Percentiles rank a stretch among this genome's conserved stretches.
Evolutionary conservation across 805 yeast species (phyloP).

Genomic region (Yarrowia hollandica): DNA sequence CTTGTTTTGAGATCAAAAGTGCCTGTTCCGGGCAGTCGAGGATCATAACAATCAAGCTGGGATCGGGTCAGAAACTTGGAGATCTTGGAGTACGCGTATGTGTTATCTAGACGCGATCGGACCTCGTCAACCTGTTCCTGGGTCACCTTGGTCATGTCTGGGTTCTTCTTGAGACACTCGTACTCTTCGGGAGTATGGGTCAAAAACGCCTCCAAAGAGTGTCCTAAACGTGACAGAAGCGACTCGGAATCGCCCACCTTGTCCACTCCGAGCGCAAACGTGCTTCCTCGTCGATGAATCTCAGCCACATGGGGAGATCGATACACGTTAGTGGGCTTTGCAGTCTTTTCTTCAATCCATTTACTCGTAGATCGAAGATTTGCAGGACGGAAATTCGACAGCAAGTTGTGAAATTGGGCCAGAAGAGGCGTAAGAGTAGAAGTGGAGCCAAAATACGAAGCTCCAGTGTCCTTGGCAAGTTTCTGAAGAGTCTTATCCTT

Average conservation of each 20-base stretch:
- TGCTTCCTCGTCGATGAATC: constrained; percentile 32
- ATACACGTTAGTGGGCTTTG: constrained; percentile 9
- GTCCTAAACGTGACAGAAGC: constrained; percentile 72
- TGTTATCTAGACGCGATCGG: constrained; percentile 30
- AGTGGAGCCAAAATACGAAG: constrained; percentile 70
- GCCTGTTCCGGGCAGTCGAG: constrained; percentile 81
- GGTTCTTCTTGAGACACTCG: constrained; percentile 42
- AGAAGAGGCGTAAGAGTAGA: constrained; percentile 81
- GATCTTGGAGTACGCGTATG: constrained; percentile 73
- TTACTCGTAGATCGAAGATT: constrained; percentile 37
- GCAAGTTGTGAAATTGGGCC: constrained; percentile 68
- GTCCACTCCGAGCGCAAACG: constrained; percentile 71
- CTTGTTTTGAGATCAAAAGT: constrained; percentile 90
- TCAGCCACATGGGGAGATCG: constrained; percentile 20
- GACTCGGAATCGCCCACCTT: constrained; percentile 65
- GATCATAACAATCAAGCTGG: constrained; percentile 81
- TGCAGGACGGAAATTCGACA: constrained; percentile 63
- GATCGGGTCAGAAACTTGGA: constrained; percentile 81
- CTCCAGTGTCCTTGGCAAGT: constrained; percentile 46
- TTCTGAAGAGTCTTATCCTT: constrained; percentile 56
- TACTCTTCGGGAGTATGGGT: constrained; percentile 61
- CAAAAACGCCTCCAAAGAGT: constrained; percentile 71
- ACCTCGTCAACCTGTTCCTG: constrained; percentile 6
- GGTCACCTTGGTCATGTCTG: constrained; percentile 27
- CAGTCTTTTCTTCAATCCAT: not conserved